Percentiles rank a stretch among this genome's conserved stretches.
phyloP scores from a whole-genome alignment of 2,329 filamentous ascomycete species.

The Hortaea werneckii region DNA sequence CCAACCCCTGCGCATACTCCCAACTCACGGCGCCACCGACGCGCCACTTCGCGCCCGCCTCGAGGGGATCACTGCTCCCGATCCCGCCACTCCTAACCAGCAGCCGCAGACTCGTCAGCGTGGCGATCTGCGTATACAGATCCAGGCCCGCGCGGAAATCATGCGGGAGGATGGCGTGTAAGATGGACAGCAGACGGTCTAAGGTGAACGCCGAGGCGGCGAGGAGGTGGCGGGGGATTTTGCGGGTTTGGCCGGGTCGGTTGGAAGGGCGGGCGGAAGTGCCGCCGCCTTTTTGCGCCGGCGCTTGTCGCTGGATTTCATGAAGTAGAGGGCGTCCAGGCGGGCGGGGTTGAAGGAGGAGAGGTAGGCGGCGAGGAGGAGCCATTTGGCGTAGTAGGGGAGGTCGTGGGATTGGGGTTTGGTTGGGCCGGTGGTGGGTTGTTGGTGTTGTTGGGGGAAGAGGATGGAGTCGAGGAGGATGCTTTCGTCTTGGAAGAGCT shows the following conservation, averaged over 20 bases:
- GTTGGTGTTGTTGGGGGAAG: slow-evolving; percentile 5
- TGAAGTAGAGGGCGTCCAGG: slow-evolving; percentile 67
- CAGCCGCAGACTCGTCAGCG: slow-evolving; percentile 59
- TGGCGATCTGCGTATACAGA: slow-evolving; percentile 51
- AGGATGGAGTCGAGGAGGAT: slow-evolving; percentile 57
- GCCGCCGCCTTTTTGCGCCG: slow-evolving; percentile 40
- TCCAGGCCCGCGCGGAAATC: slow-evolving; percentile 35
- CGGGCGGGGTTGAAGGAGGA: slow-evolving; percentile 68
- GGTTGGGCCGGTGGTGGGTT: slow-evolving; percentile 4
- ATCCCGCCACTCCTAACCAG: slow-evolving; percentile 53
- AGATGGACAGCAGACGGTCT: slow-evolving; percentile 70
- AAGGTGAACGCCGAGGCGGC: slow-evolving; percentile 68
- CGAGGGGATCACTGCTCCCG: slow-evolving; percentile 52
- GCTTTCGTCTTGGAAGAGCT: slow-evolving; percentile 63
- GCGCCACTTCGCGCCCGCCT: slow-evolving; percentile 63
- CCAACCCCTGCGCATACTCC: slow-evolving; percentile 63
- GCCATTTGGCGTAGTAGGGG: slow-evolving; percentile 61
- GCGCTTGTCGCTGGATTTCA: slow-evolving; percentile 51
- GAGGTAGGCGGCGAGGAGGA: slow-evolving; percentile 69
- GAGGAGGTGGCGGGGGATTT: slow-evolving; percentile 66
- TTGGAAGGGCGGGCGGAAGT: slow-evolving; percentile 22
- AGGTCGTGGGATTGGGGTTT: slow-evolving; percentile 36
- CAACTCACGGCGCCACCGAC: slow-evolving; percentile 58
- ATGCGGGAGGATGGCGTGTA: slow-evolving; percentile 52
- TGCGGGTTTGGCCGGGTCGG: slow-evolving; percentile 43